Conservation (phyloP, 1,139 yeast genomes). For the Nematodospora anomalae region DNA sequence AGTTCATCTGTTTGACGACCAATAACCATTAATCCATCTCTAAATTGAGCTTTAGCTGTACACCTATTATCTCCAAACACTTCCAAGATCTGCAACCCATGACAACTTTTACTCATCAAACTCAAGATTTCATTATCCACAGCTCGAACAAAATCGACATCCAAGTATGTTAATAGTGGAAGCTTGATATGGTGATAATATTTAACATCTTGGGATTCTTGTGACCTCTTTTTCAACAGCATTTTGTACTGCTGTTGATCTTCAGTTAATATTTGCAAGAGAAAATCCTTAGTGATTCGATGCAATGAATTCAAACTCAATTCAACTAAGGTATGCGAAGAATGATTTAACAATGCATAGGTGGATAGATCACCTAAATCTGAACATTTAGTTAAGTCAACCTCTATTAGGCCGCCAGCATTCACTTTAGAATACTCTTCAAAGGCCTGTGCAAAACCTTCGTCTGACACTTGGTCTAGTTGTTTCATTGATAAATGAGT, state of each 20-base stretch:
- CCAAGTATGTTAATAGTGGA: slow-evolving; percentile 63
- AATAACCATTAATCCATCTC: slow-evolving; percentile 60
- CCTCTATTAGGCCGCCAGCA: slow-evolving; percentile 58
- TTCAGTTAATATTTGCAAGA: slow-evolving; percentile 42
- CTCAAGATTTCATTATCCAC: slow-evolving; percentile 65
- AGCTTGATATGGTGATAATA: slow-evolving; percentile 25
- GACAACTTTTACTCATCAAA: slow-evolving; percentile 55
- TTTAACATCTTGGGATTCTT: slow-evolving; percentile 11
- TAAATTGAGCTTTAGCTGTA: slow-evolving; percentile 52
- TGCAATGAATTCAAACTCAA: slow-evolving; percentile 71
- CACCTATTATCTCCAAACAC: slow-evolving; percentile 78
- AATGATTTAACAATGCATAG: slow-evolving; percentile 60
- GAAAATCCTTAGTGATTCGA: slow-evolving; percentile 50
- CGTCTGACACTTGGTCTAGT: slow-evolving; percentile 65
- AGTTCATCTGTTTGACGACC: slow-evolving; percentile 62
- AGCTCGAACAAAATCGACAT: slow-evolving; percentile 74
- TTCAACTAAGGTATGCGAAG: slow-evolving; percentile 64
- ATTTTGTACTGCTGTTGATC: slow-evolving; percentile 33
- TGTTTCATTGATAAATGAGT: slow-evolving; percentile 52
- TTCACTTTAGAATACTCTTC: slow-evolving; percentile 33
- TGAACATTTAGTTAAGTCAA: slow-evolving; percentile 67
- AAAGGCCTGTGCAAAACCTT: slow-evolving; percentile 61
- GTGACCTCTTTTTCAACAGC: slow-evolving; percentile 25
- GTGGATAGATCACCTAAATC: slow-evolving; percentile 64
- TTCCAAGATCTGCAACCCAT: slow-evolving; percentile 63